Conservation (phyloP, 345 rosid species). For the Eucalyptus guilfoylei region DNA sequence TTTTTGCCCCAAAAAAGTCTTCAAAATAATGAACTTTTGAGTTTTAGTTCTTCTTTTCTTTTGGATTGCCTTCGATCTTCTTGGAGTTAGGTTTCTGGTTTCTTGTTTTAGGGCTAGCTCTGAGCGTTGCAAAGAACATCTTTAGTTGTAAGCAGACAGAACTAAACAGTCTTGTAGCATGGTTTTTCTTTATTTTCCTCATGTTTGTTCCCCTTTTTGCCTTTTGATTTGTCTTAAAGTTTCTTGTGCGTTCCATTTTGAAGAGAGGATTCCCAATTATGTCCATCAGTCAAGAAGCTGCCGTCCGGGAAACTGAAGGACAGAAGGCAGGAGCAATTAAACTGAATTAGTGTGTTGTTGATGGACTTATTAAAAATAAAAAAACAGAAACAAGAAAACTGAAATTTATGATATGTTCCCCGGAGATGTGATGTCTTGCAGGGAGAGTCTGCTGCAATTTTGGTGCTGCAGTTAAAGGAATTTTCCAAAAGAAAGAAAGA, state of each 20-base stretch:
- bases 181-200: background rate
- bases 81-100: background rate
- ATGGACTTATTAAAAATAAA: background rate
- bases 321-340: background rate
- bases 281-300: background rate
- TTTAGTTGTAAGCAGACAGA: background rate
- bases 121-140: background rate
- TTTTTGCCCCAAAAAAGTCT: background rate
- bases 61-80: background rate
- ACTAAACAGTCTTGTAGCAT: background rate
- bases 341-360: background rate
- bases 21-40: background rate
- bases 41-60: background rate
- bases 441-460: conserved; percentile 1
- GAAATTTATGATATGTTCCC: background rate
- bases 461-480: background rate
- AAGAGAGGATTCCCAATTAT: background rate
- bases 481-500: background rate
- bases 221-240: background rate
- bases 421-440: conserved; percentile 4
- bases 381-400: background rate
- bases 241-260: background rate
- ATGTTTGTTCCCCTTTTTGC: background rate
- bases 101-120: background rate
- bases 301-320: background rate